Conservation (phyloP, 371 early-diverging fungal genomes). For the Saksenaea oblongispora region DNA sequence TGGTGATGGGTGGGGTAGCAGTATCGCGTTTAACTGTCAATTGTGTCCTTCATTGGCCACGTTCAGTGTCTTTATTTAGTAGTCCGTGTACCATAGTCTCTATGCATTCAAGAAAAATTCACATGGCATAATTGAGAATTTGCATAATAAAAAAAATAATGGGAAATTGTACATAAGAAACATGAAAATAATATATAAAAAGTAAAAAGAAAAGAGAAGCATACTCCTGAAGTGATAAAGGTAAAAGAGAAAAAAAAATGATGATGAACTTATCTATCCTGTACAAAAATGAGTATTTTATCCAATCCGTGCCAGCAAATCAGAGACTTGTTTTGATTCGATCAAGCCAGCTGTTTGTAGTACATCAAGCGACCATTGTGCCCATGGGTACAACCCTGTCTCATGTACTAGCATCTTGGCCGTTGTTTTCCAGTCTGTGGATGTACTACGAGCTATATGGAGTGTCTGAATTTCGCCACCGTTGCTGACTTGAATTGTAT, state of each 20-base stretch:
- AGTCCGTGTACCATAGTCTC: conserved; percentile 2
- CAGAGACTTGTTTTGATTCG: conserved; percentile 1
- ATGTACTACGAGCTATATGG: background rate
- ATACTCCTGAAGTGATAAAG: background rate
- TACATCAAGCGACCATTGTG: conserved; percentile 5
- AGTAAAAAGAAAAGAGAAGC: background rate
- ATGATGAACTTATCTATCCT: background rate
- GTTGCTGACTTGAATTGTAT: background rate
- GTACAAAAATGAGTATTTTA: background rate
- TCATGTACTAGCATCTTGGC: background rate
- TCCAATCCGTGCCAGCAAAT: conserved; percentile 1
- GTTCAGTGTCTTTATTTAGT: background rate
- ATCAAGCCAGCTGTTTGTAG: conserved; percentile 1
- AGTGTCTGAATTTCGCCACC: background rate
- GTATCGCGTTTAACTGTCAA: too few relatives aligned
- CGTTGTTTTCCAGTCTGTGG: background rate
- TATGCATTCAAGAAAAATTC: background rate
- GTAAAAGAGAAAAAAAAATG: conserved; percentile 3
- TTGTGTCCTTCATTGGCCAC: too few relatives aligned
- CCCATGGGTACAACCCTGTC: background rate
- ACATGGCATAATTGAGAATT: conserved; percentile 1
- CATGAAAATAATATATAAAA: background rate
- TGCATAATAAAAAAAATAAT: background rate
- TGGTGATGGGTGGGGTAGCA: too few relatives aligned
- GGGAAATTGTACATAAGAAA: conserved; percentile 2